Evolutionary conservation across 108 stramenopile genomes (phyloP).

Genomic region (Nitzschia sp.): DNA sequence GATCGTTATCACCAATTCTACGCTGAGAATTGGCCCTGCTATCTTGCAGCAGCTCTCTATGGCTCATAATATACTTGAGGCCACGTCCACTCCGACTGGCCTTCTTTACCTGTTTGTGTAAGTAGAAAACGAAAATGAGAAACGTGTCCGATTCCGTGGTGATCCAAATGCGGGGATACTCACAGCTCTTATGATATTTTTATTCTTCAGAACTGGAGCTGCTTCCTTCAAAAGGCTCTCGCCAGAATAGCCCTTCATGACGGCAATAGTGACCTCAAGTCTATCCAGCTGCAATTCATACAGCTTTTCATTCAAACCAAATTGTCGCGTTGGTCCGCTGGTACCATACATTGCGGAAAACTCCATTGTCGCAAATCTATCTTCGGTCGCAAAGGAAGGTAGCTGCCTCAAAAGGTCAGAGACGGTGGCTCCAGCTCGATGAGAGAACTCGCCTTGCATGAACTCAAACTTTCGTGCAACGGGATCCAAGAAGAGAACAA

Average conservation of each 20-base stretch:
- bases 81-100: constrained; percentile 1
- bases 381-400: not conserved
- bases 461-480: constrained; percentile 31
- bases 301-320: not conserved
- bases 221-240: not conserved
- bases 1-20: too few relatives aligned
- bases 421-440: not conserved
- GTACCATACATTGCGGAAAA: not conserved
- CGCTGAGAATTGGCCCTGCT: too few relatives aligned
- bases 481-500: constrained; percentile 26
- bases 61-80: not conserved
- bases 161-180: not conserved
- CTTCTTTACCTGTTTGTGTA: constrained; percentile 5
- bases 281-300: not conserved
- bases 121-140: too few relatives aligned
- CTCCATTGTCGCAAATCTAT: not conserved
- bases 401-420: not conserved
- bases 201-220: not conserved
- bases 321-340: not conserved
- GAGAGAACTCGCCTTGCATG: constrained; percentile 16
- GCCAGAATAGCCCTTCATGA: not conserved
- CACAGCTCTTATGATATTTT: not conserved
- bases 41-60: not conserved
- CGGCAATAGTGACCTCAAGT: not conserved
- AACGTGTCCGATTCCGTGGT: too few relatives aligned